Percentiles rank a stretch among this genome's conserved stretches.
Conservation (phyloP, 257 asterid genomes). For the Misopates orontium region DNA sequence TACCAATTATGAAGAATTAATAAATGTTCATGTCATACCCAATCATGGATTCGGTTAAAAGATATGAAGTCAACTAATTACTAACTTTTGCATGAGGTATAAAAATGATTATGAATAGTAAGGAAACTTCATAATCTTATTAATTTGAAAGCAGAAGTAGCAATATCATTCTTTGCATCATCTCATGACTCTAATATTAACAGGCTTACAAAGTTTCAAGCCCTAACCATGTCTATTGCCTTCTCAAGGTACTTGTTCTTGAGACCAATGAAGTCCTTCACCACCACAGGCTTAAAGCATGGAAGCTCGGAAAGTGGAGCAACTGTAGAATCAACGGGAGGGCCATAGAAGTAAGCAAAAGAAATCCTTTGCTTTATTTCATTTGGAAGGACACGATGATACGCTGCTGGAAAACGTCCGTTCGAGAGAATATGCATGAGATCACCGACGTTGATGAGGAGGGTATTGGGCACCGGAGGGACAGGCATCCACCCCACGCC, state of each 20-base stretch:
- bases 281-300: conserved; percentile 41
- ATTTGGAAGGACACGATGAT: conserved; percentile 68
- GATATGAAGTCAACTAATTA: too few species aligned
- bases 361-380: conserved; percentile 47
- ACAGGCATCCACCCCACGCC: conserved; percentile 54
- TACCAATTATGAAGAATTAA: too few species aligned
- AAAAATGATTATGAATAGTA: too few species aligned
- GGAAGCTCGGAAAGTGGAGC: conserved; percentile 46
- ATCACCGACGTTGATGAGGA: conserved; percentile 68
- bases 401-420: conserved; percentile 37
- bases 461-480: conserved; percentile 46
- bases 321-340: conserved; percentile 42
- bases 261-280: conserved; percentile 57
- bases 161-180: too few species aligned
- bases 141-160: too few species aligned
- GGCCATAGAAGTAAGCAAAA: conserved; percentile 59
- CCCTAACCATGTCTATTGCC: too few species aligned
- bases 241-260: conserved; percentile 62
- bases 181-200: too few species aligned
- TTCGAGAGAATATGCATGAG: conserved; percentile 70
- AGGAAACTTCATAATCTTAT: too few species aligned
- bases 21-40: too few species aligned
- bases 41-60: too few species aligned
- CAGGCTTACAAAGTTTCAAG: too few species aligned
- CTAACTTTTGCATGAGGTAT: too few species aligned